Evolutionary conservation across 148 eudicot genomes (phyloP), one percentile per base, ranked within the genome.

Genomic region (Amaranthus palmeri): DNA sequence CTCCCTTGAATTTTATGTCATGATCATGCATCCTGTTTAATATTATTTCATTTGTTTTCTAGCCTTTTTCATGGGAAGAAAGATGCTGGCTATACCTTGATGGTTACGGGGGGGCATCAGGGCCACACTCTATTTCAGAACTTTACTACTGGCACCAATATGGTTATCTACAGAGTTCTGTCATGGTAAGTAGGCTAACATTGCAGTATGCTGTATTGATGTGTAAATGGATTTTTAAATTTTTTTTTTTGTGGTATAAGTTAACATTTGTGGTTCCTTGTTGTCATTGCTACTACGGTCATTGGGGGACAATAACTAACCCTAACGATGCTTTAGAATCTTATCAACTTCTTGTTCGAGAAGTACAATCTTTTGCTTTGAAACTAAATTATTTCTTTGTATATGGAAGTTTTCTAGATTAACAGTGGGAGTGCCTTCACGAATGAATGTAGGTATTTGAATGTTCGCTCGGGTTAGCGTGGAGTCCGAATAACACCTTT

Each of bases 91-190:
- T 85, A 63, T 82, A 79, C 67, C 75, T 79, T 81, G 97, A 91
- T 76, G 85, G 85, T 9, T 81, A 79, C 67, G 89, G 97, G 52
- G 80, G 70, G 71, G 85, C 75, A 68, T 89, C 79, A 42, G 97
- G 99, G 50, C 99, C 99, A 4, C 86, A 91, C 86, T 81, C 97
- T 78, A 93, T 91, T 76, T 69, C 81, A 62, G 96, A 95, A 75
- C 97, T 95, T 62, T 79, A 88, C 80, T 80, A 83, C 25, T 95
- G 96, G 99, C 86, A 83, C 77, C 89, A 87, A 14, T 81, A 81
- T 82, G 92, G 97, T 57, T 88, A 91, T 80, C 77, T 91, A 61
- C 84, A 75, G 7, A 77, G 74, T 75, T 88, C 96, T 60, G 70
- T 79, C 55, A 85, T 80, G 93, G 99, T 95, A 80, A 88, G 88